Evolutionary conservation across 2,329 filamentous ascomycete genomes (phyloP), one percentile per base, ranked within the genome.

Genomic region (Fusarium ramigenum): DNA sequence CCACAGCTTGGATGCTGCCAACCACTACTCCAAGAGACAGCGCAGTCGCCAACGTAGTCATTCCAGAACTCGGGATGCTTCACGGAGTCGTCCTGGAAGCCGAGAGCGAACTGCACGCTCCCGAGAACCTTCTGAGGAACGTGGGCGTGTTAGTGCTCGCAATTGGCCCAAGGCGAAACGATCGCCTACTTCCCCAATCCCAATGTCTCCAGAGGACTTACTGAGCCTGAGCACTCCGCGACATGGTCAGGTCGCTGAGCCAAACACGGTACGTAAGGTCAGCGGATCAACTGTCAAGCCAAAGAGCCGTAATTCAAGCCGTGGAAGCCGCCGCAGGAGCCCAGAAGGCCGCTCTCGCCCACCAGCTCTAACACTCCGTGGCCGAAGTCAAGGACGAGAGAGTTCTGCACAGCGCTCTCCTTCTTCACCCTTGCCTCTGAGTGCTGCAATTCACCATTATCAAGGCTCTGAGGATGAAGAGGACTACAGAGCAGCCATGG

Each of bases 121-220:
- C 16, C 87, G 91, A 28, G 92, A 93, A 23, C 81, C 82, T 16
- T 94, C 93, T 1, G 89, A 92, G 73, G 92, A 93, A 46, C 90
- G 93, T 64, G 93, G 93, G 25, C 89, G 93, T 70, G 87, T 87
- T 30, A 84, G 88, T 18, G 87, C 89, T 49, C 89, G 92, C 28
- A 92, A 91, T 72, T 94, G 87, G 64, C 83, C 92, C 70, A 92
- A 91, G 78, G 90, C 93, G 23, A 97, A 97, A 82, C 88, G 93
- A 28, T 98, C 96, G 2, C 96, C 96, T 2, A 97, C 94, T 4
- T 98, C 96, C 0, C 96, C 96, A 0, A 88, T 97, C 4, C 94
- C 95, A 7, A 98, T 98, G 95, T 97, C 95, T 7, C 95, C 95
- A 0, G 94, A 97, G 76, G 95, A 98, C 77, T 80, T 93, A 67